Evolutionary conservation across 306 rosid species (phyloP), one percentile per base, ranked within the genome.

Genomic region (Cercis canadensis): DNA sequence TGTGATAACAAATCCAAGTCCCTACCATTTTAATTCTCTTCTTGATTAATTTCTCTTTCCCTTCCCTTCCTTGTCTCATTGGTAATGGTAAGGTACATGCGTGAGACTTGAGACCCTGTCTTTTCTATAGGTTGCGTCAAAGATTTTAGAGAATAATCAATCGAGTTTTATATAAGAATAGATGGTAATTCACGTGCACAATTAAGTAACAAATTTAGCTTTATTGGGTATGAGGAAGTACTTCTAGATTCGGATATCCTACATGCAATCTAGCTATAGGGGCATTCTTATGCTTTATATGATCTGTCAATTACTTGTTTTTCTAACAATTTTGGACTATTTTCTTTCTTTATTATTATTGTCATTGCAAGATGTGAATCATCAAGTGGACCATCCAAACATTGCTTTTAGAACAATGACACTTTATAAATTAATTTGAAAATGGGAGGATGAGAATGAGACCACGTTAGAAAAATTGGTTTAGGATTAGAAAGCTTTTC

Each of bases 1-100:
- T 67, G 44, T 9, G 5, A 47, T 21, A 37, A 57, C 19, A 29
- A 75, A 49, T 58, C 56, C 49, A 75, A 67, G 65, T 60, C 69
- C 16, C 57, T 56, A 52, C 73, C 57, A 60, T 21, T 6, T 72
- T 58, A 50, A 61, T 61, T 15, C 40, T 47, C 56, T 49, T 2
- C 9, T 52, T 52, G 12, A 43, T 6, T 24, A 11, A 37, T 6
- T 37, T 37, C 8, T 37, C 7, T 8, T 39, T 32, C 14, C 41
- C 41, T 3, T 72, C 7, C 47, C 37, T 61, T 40, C 31, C 62
- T 21, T 9, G 21, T 14, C 11, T 15, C 8, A 73, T 13, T 16
- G 46, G 56, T 29, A 62, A 73, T 47, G 56, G 24, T 46, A 70
- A 31, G n/a, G 43, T 37, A 37, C 70, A 29, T 47, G 57, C 8